Evolutionary conservation across 2,329 filamentous ascomycete genomes (phyloP).

Genomic region (Fusarium sp.): DNA sequence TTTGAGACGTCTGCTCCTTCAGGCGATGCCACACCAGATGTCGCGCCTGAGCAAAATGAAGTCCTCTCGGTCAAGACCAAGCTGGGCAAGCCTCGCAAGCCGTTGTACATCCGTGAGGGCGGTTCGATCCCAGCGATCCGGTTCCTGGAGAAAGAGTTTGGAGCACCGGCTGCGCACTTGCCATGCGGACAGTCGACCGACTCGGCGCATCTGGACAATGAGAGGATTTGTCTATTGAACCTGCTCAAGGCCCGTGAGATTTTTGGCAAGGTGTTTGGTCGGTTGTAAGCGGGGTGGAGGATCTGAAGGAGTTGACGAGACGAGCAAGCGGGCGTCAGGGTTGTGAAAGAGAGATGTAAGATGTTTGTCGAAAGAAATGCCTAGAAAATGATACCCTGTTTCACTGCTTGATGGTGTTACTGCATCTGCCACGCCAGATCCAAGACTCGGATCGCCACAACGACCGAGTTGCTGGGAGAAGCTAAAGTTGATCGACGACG

Average conservation of each 20-base stretch:
- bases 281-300: slow-evolving; percentile 57
- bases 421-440: not conserved
- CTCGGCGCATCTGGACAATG: slow-evolving; percentile 93
- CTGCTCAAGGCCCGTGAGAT: slow-evolving; percentile 93
- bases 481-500: not conserved
- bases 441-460: not conserved
- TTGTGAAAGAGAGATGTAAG: slow-evolving; percentile 2
- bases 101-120: slow-evolving; percentile 94
- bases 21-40: slow-evolving; percentile 18
- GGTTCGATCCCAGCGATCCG: slow-evolving; percentile 95
- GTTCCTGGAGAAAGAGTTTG: slow-evolving; percentile 94
- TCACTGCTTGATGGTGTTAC: not conserved
- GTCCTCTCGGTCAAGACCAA: slow-evolving; percentile 32
- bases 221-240: slow-evolving; percentile 89
- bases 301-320: slow-evolving; percentile 12
- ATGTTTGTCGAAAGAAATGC: slow-evolving; percentile 3
- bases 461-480: not conserved
- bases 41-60: slow-evolving; percentile 23
- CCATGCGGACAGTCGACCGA: slow-evolving; percentile 97
- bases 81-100: slow-evolving; percentile 63
- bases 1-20: slow-evolving; percentile 47
- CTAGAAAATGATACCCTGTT: slow-evolving; percentile 34
- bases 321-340: not conserved
- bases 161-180: slow-evolving; percentile 89
- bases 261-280: slow-evolving; percentile 85